Evolutionary conservation across 306 rosid species (phyloP).

Genomic region (Inga laurina): DNA sequence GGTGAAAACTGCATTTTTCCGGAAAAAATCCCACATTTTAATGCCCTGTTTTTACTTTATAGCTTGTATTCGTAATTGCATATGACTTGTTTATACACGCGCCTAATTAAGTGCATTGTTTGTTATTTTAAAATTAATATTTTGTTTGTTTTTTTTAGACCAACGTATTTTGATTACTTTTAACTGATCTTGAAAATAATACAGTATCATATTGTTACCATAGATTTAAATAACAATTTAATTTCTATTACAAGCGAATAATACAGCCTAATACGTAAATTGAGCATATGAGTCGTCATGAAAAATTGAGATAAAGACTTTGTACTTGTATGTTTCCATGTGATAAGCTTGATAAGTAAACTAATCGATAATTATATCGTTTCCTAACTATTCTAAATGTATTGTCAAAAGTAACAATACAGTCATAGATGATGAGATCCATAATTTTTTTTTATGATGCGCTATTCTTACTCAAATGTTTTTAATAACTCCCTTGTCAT

Average conservation of each 20-base stretch:
- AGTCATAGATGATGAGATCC: too few relatives aligned
- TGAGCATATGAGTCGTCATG: too few relatives aligned
- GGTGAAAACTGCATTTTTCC: not conserved
- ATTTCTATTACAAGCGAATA: not conserved
- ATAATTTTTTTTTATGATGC: too few relatives aligned
- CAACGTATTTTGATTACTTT: too few relatives aligned
- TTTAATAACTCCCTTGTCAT: not conserved
- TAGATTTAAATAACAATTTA: not conserved
- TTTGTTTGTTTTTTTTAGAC: too few relatives aligned
- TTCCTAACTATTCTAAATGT: not conserved
- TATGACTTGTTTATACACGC: not conserved
- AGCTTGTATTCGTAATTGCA: too few relatives aligned
- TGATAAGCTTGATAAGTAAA: not conserved
- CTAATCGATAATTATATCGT: not conserved
- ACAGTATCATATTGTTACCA: not conserved
- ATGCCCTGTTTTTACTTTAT: not conserved
- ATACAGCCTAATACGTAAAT: too few relatives aligned
- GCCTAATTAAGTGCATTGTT: not conserved
- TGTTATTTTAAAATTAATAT: too few relatives aligned
- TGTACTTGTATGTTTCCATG: not conserved
- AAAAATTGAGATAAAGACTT: too few relatives aligned
- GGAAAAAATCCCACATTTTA: not conserved
- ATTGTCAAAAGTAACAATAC: not conserved
- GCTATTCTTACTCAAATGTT: too few relatives aligned
- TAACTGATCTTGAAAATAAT: too few relatives aligned